phyloP scores from a whole-genome alignment of 2,329 filamentous ascomycete species.

The Colletotrichum sp. region DNA sequence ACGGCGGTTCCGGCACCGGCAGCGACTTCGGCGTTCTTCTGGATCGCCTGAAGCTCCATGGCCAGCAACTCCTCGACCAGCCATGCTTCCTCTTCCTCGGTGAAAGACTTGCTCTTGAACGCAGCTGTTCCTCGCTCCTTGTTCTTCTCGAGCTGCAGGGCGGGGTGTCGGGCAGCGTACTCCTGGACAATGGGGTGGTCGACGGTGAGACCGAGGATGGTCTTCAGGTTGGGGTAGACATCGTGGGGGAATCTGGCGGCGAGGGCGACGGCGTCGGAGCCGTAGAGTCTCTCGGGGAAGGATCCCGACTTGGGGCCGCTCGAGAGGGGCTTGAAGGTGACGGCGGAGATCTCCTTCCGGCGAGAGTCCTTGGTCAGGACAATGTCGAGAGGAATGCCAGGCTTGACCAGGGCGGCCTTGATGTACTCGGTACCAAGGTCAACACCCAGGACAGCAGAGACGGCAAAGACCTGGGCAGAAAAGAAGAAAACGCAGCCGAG shows the following conservation, averaged over 20 bases:
- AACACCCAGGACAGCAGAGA: slow-evolving; percentile 83
- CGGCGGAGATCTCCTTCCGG: slow-evolving; percentile 89
- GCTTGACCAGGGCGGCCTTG: slow-evolving; percentile 95
- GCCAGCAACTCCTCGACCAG: slow-evolving; percentile 92
- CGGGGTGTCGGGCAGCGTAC: slow-evolving; percentile 80
- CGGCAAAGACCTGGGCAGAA: slow-evolving; percentile 54
- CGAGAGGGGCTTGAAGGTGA: slow-evolving; percentile 90
- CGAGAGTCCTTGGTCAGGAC: slow-evolving; percentile 98
- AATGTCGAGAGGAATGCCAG: slow-evolving; percentile 95
- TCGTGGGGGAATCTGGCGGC: slow-evolving; percentile 88
- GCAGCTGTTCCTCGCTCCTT: slow-evolving; percentile 71
- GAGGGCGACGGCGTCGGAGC: slow-evolving; percentile 87
- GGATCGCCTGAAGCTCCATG: slow-evolving; percentile 94
- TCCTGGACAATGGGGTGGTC: slow-evolving; percentile 67
- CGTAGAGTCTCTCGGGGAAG: slow-evolving; percentile 91
- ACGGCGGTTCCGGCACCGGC: slow-evolving; percentile 78
- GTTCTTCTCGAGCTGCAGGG: slow-evolving; percentile 69
- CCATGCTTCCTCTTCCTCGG: slow-evolving; percentile 67
- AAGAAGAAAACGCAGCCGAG: slow-evolving; percentile 47
- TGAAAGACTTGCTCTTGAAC: slow-evolving; percentile 79
- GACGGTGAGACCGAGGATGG: slow-evolving; percentile 77
- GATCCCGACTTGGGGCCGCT: slow-evolving; percentile 64
- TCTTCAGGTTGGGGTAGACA: slow-evolving; percentile 93
- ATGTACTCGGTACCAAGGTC: slow-evolving; percentile 97
- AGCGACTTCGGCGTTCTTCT: slow-evolving; percentile 83